Conservation (phyloP, 768 basidiomycete species). For the Russula virescens region DNA sequence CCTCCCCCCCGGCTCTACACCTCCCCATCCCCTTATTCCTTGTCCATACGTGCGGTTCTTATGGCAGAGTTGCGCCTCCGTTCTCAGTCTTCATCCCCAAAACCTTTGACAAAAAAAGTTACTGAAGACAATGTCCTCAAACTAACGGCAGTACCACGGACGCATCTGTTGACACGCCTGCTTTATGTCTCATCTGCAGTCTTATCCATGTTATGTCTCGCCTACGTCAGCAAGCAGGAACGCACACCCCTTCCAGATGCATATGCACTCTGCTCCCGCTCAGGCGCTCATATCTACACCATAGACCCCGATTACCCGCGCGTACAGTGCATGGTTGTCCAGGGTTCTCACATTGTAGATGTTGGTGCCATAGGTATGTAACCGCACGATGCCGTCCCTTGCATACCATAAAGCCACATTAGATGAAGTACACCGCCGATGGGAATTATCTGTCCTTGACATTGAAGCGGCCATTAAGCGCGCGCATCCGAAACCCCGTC, state of each 20-base stretch:
- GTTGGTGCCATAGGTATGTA: slow-evolving; percentile 52
- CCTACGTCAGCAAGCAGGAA: slow-evolving; percentile 5
- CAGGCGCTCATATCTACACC: slow-evolving; percentile 52
- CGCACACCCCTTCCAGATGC: slow-evolving; percentile 25
- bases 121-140: neutral
- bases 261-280: slow-evolving; percentile 61
- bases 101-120: slow-evolving; percentile 6
- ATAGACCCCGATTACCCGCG: slow-evolving; percentile 50
- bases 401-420: slow-evolving; percentile 13
- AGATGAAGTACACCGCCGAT: slow-evolving; percentile 42
- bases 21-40: slow-evolving; percentile 1
- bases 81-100: slow-evolving; percentile 22
- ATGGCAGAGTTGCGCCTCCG: slow-evolving; percentile 25
- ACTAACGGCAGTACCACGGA: neutral
- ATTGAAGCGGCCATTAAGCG: slow-evolving; percentile 23
- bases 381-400: neutral
- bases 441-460: slow-evolving; percentile 30
- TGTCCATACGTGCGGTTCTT: neutral
- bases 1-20: slow-evolving; percentile 1
- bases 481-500: slow-evolving; percentile 26
- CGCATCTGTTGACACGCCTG: slow-evolving; percentile 9
- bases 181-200: slow-evolving; percentile 24
- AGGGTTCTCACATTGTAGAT: slow-evolving; percentile 44
- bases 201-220: slow-evolving; percentile 25
- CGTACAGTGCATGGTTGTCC: slow-evolving; percentile 60